Evolutionary conservation across 768 basidiomycete genomes (phyloP).

Genomic region (Amanita molliuscula): DNA sequence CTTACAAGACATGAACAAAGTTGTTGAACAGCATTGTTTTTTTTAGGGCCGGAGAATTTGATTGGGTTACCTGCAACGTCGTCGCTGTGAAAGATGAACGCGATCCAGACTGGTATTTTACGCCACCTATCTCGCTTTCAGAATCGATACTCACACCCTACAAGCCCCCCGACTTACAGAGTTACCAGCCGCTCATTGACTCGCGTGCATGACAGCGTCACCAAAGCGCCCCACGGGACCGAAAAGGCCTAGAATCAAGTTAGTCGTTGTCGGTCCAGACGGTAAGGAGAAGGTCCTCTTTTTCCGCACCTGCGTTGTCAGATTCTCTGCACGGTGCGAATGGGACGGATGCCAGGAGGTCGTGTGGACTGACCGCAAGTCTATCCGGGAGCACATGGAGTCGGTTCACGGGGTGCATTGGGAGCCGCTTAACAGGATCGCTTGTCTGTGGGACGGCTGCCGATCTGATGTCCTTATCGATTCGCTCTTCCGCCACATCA

Average conservation of each 20-base stretch:
- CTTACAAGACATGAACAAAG: background rate
- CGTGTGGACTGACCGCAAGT: background rate
- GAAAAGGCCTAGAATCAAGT: background rate
- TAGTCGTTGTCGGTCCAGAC: background rate
- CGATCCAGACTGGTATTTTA: background rate
- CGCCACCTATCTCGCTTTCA: background rate
- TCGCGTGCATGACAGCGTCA: background rate
- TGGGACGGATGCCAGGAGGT: background rate
- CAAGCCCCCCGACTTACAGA: background rate
- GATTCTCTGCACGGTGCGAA: background rate
- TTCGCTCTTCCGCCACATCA: constrained; percentile 2
- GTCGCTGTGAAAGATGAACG: background rate
- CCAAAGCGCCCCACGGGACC: background rate
- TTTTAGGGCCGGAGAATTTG: background rate
- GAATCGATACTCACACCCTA: background rate
- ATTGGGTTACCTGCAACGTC: background rate
- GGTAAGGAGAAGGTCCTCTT: background rate
- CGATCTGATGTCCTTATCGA: background rate
- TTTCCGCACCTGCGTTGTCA: constrained; percentile 3
- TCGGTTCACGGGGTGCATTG: background rate
- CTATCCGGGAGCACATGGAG: background rate
- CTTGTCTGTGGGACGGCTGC: background rate
- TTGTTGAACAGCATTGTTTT: background rate
- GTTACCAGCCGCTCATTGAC: background rate
- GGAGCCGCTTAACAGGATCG: background rate